Base-by-base conservation (phyloP, 345 rosid species). In the Zanthoxylum bungeanum region DNA sequence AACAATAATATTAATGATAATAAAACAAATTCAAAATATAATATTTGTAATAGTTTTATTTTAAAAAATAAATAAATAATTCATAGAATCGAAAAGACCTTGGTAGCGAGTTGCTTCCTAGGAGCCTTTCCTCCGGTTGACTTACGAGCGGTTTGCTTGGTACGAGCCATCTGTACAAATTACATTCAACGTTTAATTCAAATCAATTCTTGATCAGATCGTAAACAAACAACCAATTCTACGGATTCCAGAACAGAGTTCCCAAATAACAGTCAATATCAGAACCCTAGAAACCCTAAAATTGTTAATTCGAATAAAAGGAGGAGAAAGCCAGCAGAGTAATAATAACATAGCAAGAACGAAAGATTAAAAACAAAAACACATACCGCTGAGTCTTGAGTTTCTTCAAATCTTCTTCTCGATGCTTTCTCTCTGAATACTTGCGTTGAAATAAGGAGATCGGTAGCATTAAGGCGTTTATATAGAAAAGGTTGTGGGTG, bases 81-180 rank as follows among this genome's bases (percentile, higher is more conserved):
- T n/a, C n/a, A n/a, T 10, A 2, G 0, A 8, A 57, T 22, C 56
- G 14, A 12, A 4, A 47, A 30, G 1, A 89, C 96, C 96, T 92
- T 92, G 34, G 98, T 92, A 56, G 98, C 98, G 2, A 92, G 93
- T 71, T 92, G 98, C 90, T 92, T 92, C 90, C 96, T 90, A 0
- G 98, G 98, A 3, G 98, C 98, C 86, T 92, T 92, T 55, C 98
- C 98, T 79, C 98, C 98, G 0, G 98, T 92, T 2, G 98, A 92
- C 77, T 92, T 92, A 66, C 98, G 96, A 39, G 98, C 98, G 40
- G 98, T 92, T 73, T 92, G 96, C 87, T 92, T 92, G 6, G 98
- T 92, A 88, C 96, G 96, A n/a, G 96, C 96, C 96, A 90, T 90
- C 87, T 83, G 71, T 46, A 42, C 27, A 66, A 47, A 25, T n/a